Percentiles rank a stretch among this genome's conserved stretches.
These are phyloP conservation scores for Coix lacrymajobi DNA, from an alignment of 176 grass and related monocot species.

Conservation along the genomic window DNA sequence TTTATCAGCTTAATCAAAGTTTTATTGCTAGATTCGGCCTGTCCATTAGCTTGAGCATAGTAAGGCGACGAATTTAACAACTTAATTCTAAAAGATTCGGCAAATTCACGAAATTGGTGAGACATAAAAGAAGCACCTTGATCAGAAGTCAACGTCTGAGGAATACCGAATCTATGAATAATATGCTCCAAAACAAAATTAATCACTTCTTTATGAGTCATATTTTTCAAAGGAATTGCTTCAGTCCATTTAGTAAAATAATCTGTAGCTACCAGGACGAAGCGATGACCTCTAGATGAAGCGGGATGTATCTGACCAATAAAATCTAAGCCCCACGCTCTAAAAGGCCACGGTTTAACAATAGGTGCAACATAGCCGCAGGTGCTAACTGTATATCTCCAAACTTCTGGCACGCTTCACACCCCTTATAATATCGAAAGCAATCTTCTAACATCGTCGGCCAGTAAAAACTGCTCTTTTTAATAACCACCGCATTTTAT, in stretches of 20 bases:
- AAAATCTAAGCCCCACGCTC: neutral
- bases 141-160: neutral
- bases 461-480: neutral
- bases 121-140: slow-evolving; percentile 16
- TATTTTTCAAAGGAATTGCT: no score
- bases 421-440: neutral
- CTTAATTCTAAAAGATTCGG: neutral
- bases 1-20: neutral
- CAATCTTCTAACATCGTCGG: neutral
- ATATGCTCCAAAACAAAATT: no score
- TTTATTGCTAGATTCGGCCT: no score
- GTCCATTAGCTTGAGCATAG: no score
- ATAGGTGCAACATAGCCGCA: no score
- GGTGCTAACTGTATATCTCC: no score
- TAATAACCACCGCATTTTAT: neutral
- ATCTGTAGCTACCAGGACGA: no score
- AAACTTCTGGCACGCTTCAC: no score
- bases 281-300: no score
- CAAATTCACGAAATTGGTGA: neutral
- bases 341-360: neutral
- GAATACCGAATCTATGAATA: no score
- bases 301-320: neutral
- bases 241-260: no score
- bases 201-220: no score
- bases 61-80: neutral